Evolutionary conservation across 2,329 filamentous ascomycete genomes (phyloP).

Genomic region (Ascochyta koolunga): DNA sequence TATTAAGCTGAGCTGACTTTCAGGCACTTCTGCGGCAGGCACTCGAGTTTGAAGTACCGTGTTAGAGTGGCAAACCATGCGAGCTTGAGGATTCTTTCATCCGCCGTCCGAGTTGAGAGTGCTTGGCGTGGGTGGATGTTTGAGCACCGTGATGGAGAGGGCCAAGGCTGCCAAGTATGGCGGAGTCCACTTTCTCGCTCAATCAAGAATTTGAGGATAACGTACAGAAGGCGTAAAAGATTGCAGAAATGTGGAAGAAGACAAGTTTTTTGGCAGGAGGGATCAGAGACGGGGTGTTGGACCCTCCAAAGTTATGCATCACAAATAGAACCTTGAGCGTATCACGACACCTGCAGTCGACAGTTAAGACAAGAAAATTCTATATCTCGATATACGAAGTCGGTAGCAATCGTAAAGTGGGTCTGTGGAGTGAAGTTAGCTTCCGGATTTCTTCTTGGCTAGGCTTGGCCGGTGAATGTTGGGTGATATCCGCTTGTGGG

Average conservation of each 20-base stretch:
- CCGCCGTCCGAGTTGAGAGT: constrained; percentile 1
- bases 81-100: constrained; percentile 19
- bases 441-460: constrained; percentile 24
- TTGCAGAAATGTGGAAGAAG: background rate
- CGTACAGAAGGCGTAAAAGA: background rate
- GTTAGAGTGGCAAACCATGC: constrained; percentile 17
- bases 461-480: constrained; percentile 11
- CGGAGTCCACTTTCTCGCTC: constrained; percentile 21
- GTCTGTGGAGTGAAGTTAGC: constrained; percentile 5
- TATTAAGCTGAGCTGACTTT: constrained; percentile 13
- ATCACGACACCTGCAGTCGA: background rate
- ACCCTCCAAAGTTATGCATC: background rate
- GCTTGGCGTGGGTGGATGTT: constrained; percentile 27
- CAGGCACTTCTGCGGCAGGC: constrained; percentile 5
- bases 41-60: constrained; percentile 21
- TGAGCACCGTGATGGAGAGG: constrained; percentile 41
- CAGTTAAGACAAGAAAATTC: background rate
- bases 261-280: background rate
- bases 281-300: background rate
- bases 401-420: too few relatives aligned
- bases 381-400: too few relatives aligned
- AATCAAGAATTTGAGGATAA: constrained; percentile 12
- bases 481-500: background rate
- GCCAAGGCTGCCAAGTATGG: constrained; percentile 19
- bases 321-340: too few relatives aligned